A percentile compares a stretch with the other conserved stretches of the same genome.
phyloP scores from a whole-genome alignment of 257 asterid species.

The Leptodermis oblonga region DNA sequence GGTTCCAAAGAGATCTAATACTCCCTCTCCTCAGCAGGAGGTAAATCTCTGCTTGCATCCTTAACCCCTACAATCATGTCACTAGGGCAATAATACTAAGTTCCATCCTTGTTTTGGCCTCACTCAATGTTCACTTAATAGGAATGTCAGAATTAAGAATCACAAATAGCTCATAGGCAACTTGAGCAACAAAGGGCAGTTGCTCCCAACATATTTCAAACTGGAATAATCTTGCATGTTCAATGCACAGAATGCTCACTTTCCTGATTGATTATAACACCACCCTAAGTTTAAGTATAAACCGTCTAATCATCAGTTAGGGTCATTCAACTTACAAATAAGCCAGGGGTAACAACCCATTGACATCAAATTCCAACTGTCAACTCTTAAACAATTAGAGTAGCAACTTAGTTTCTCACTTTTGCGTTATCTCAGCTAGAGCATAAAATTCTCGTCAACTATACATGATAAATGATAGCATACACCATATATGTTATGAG shows the following conservation, averaged over 20 bases:
- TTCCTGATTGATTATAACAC: background rate
- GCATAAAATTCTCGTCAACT: background rate
- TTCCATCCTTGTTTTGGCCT: background rate
- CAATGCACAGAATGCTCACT: background rate
- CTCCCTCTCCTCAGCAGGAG: background rate
- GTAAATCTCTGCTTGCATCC: background rate
- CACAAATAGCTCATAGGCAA: background rate
- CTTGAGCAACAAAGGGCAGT: background rate
- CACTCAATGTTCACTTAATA: background rate
- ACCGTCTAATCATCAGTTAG: background rate
- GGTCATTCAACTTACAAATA: background rate
- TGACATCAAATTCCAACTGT: background rate
- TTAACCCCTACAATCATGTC: background rate
- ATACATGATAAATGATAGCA: background rate
- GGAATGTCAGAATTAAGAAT: background rate
- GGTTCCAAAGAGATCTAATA: background rate
- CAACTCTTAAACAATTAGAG: background rate
- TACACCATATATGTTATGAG: background rate
- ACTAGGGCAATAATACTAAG: background rate
- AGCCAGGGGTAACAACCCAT: background rate
- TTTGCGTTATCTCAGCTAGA: background rate
- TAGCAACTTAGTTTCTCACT: background rate
- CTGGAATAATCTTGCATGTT: background rate
- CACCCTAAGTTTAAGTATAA: background rate
- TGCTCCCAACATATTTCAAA: background rate